Evolutionary conservation across 2,329 filamentous ascomycete genomes (phyloP), one percentile per base, ranked within the genome.

Genomic region (Microsporum ferrugineum): DNA sequence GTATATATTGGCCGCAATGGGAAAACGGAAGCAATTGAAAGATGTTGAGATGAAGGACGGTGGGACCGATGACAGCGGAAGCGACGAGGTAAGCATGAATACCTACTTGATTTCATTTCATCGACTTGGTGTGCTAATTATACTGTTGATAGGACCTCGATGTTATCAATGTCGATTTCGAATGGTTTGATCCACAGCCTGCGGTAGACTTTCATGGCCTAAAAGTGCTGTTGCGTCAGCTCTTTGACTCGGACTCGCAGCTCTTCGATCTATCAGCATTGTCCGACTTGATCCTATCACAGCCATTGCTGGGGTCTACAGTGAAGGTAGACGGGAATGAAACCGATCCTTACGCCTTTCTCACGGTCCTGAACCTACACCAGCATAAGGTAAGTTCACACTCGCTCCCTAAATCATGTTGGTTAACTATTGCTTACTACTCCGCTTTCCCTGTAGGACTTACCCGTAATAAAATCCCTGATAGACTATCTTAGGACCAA

Each of bases 241-340:
- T 99, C 47, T 86, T 99, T 73, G 94, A 97, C 73, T 84, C 88
- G 60, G 94, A 99, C 76, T 82, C 88, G 55, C 82, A 87, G 63
- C 80, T 95, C 34, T 90, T 96, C 78, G 88, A 97, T 74, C 82
- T 96, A 66, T 96, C 91, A 4, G 88, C 84, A 5, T 82, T 99
- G 57, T 82, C 91, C 38, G 90, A 97, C 72, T 77, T 96, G 64
- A 88, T 99, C 68, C 79, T 97, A 59, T 86, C 88, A 56, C 92
- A 99, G 74, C 86, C 89, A 7, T 84, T 88, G 23, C 85, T 99
- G 53, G 94, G 94, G 60, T 96, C 91, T 8, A 96, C 92, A 0
- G 90, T 97, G 67, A 99, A 99, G 76, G 89, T 94, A n/a, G 92
- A 97, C 68, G 91, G 91, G 68, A 91, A 94, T 71, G 90, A 91